Percentiles rank a stretch among this genome's conserved stretches.
phyloP scores from a whole-genome alignment of 768 basidiomycete genomes.

The Boletus pseudo-olivaceus region DNA sequence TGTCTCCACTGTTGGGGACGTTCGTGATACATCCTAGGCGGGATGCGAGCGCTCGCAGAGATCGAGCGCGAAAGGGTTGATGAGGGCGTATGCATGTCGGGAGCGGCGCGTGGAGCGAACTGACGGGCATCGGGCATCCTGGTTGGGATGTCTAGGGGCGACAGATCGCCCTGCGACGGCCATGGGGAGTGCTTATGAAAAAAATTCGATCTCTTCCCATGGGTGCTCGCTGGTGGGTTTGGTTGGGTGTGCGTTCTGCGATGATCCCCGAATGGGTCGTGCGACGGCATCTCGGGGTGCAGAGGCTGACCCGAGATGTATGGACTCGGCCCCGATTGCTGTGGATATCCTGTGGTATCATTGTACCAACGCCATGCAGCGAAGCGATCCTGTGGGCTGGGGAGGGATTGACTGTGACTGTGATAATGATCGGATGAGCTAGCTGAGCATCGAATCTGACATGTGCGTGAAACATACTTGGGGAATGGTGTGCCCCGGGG shows the following conservation, averaged over 20 bases:
- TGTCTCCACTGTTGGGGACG: conserved; percentile 29
- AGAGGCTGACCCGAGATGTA: conserved; percentile 27
- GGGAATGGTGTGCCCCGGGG: conserved; percentile 17
- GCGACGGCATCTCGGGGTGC: conserved; percentile 7
- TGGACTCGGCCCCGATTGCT: conserved; percentile 26
- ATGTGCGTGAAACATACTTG: conserved; percentile 7
- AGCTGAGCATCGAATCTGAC: background rate
- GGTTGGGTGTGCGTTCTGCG: conserved; percentile 7
- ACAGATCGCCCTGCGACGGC: conserved; percentile 19
- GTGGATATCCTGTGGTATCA: conserved; percentile 8
- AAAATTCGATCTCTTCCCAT: conserved; percentile 3
- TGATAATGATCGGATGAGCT: background rate
- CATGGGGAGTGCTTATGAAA: conserved; percentile 8
- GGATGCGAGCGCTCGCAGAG: conserved; percentile 11
- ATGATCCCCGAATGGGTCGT: conserved; percentile 5
- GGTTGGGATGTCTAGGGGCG: conserved; percentile 16
- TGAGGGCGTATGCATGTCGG: conserved; percentile 24
- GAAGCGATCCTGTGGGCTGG: conserved; percentile 16
- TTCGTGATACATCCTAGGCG: conserved; percentile 14
- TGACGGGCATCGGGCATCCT: conserved; percentile 18
- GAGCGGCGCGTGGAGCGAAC: conserved; percentile 11
- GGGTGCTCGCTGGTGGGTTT: background rate
- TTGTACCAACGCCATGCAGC: conserved; percentile 4
- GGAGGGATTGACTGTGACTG: conserved; percentile 2
- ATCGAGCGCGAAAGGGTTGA: conserved; percentile 21